Conservation (phyloP, 805 yeast genomes). For the Helenozyma baotianmanensis region DNA sequence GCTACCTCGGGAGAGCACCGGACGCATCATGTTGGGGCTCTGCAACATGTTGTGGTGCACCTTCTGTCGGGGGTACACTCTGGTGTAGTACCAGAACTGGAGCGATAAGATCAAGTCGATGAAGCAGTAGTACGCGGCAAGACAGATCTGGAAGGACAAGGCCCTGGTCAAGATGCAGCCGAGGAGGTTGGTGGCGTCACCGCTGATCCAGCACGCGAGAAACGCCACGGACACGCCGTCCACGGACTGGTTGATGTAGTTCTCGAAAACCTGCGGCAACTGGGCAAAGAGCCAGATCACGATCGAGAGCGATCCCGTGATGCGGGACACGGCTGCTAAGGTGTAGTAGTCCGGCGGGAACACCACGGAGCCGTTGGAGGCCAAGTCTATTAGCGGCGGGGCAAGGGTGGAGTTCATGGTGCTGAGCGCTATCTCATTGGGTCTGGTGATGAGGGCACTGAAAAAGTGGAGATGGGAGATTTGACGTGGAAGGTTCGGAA, state of each 20-base stretch:
- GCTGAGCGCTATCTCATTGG: too few species aligned
- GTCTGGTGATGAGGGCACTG: too few species aligned
- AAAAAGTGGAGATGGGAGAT: too few species aligned
- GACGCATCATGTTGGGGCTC: conserved; percentile 33
- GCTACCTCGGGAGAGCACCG: conserved; percentile 9
- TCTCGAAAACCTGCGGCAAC: conserved; percentile 25
- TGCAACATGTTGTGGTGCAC: conserved; percentile 36
- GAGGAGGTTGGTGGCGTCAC: conserved; percentile 44
- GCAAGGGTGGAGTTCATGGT: conserved; percentile 4
- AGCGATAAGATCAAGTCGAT: conserved; percentile 14
- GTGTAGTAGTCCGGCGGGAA: conserved; percentile 11
- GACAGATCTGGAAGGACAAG: conserved; percentile 69
- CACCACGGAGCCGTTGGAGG: conserved; percentile 6
- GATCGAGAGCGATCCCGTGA: conserved; percentile 19
- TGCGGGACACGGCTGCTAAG: conserved; percentile 8
- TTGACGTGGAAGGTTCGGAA: too few species aligned
- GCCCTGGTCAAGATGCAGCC: conserved; percentile 80
- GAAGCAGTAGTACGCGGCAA: conserved; percentile 66
- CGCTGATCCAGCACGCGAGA: conserved; percentile 32
- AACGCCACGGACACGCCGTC: conserved; percentile 31
- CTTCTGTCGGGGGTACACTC: conserved; percentile 25
- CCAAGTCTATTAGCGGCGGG: conserved; percentile 2
- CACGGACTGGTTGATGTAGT: conserved; percentile 29
- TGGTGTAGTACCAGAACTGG: conserved; percentile 18
- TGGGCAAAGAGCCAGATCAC: conserved; percentile 28